Evolutionary conservation across 805 yeast genomes (phyloP).

Genomic region (Metschnikowia chrysomelidarum): DNA sequence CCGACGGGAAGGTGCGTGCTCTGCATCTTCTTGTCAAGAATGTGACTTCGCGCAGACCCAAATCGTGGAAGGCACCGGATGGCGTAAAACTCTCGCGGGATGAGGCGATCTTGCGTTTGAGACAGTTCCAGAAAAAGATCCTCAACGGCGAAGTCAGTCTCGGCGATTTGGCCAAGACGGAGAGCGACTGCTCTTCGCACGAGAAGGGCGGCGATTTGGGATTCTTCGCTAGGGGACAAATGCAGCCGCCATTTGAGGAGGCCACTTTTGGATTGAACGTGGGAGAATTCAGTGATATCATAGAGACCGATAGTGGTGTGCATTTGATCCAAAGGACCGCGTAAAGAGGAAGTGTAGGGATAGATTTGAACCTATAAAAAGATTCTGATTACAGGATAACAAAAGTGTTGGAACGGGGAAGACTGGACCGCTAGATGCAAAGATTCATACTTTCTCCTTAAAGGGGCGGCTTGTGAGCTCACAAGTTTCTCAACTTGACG

Average conservation of each 20-base stretch:
- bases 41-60: slow-evolving; percentile 79
- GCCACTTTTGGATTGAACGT: slow-evolving; percentile 79
- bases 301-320: slow-evolving; percentile 88
- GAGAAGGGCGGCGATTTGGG: slow-evolving; percentile 92
- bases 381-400: no score
- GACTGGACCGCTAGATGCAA: no score
- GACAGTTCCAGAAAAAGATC: slow-evolving; percentile 55
- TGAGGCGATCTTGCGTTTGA: slow-evolving; percentile 70
- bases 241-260: slow-evolving; percentile 93
- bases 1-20: slow-evolving; percentile 65
- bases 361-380: no score
- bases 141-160: slow-evolving; percentile 64
- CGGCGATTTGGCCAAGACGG: slow-evolving; percentile 71
- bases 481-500: no score
- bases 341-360: no score
- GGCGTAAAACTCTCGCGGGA: slow-evolving; percentile 77
- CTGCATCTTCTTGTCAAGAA: slow-evolving; percentile 85
- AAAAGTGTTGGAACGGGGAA: no score
- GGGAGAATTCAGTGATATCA: slow-evolving; percentile 78
- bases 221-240: slow-evolving; percentile 79
- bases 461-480: no score
- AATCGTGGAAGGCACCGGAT: slow-evolving; percentile 79
- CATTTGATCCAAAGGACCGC: slow-evolving; percentile 87
- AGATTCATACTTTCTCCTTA: no score
- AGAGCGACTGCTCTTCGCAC: slow-evolving; percentile 87